Percentiles rank a stretch among this genome's conserved stretches.
phyloP scores from a whole-genome alignment of 1,139 yeast genomes.

The Meyerozyma guilliermondii region DNA sequence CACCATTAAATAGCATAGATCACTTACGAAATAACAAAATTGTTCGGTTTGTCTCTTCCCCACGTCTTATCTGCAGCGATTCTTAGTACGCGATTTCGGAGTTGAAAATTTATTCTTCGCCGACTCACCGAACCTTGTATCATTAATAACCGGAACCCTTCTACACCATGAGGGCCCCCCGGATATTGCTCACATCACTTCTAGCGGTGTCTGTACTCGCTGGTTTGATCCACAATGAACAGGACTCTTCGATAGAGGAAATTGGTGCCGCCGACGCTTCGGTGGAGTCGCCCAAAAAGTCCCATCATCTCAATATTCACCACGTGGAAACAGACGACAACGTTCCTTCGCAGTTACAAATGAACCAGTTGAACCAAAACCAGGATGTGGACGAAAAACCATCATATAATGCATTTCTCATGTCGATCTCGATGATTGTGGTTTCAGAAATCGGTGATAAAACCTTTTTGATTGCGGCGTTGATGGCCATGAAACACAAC shows the following conservation, averaged over 20 bases:
- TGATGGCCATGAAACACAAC: slow-evolving; percentile 95
- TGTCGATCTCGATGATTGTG: slow-evolving; percentile 80
- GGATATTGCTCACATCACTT: neutral
- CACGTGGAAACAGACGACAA: slow-evolving; percentile 25
- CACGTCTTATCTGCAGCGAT: too few species aligned
- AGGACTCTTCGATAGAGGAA: neutral
- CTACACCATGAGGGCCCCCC: neutral
- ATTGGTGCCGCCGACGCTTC: neutral
- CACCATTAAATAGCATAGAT: slow-evolving; percentile 22
- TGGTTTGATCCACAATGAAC: neutral
- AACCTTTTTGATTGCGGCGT: slow-evolving; percentile 92
- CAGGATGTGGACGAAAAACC: slow-evolving; percentile 16
- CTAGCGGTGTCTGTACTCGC: neutral
- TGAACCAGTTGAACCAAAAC: slow-evolving; percentile 7
- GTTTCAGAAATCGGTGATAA: slow-evolving; percentile 96
- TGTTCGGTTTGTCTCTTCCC: neutral
- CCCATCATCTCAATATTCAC: slow-evolving; percentile 20
- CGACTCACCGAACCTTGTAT: neutral
- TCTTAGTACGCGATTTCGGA: neutral
- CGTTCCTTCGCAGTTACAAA: slow-evolving; percentile 18
- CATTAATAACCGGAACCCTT: neutral
- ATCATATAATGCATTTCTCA: slow-evolving; percentile 47
- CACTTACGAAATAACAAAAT: neutral
- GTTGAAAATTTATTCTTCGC: neutral
- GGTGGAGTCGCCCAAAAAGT: neutral